Evolutionary conservation across 2,329 filamentous ascomycete genomes (phyloP).

Genomic region (Colletotrichum noveboracense): DNA sequence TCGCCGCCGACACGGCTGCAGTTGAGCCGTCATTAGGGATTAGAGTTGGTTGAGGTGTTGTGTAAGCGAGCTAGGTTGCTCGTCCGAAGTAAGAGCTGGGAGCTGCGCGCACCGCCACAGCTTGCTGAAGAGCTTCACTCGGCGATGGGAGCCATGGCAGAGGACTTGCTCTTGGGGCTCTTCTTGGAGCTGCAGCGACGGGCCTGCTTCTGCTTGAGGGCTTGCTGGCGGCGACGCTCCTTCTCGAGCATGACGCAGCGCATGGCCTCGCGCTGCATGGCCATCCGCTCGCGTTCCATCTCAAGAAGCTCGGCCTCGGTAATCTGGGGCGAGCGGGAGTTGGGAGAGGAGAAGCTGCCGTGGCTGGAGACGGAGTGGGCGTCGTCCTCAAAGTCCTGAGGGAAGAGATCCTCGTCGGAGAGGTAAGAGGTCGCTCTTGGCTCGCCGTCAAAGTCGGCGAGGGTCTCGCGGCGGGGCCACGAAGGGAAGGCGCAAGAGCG

Average conservation of each 20-base stretch:
- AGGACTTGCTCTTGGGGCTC: conserved; percentile 51
- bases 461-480: conserved; percentile 61
- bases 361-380: conserved; percentile 48
- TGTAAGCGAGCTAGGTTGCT: not conserved
- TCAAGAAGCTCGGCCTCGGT: conserved; percentile 55
- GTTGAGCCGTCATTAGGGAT: conserved; percentile 1
- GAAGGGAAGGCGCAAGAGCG: conserved; percentile 61
- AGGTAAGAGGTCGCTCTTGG: conserved; percentile 59
- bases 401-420: conserved; percentile 69
- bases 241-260: conserved; percentile 58
- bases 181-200: conserved; percentile 51
- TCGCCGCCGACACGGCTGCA: not conserved
- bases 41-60: conserved; percentile 10
- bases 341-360: conserved; percentile 49
- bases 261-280: conserved; percentile 58
- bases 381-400: conserved; percentile 58
- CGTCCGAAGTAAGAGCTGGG: conserved; percentile 2
- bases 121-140: conserved; percentile 38
- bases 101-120: not conserved
- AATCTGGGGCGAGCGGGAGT: conserved; percentile 41
- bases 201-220: conserved; percentile 37
- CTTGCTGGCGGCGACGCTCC: conserved; percentile 54
- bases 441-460: conserved; percentile 47
- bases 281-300: conserved; percentile 55
- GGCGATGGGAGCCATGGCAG: conserved; percentile 59